Conservation (phyloP, 345 rosid species). For the Eucalyptus tenuipes region DNA sequence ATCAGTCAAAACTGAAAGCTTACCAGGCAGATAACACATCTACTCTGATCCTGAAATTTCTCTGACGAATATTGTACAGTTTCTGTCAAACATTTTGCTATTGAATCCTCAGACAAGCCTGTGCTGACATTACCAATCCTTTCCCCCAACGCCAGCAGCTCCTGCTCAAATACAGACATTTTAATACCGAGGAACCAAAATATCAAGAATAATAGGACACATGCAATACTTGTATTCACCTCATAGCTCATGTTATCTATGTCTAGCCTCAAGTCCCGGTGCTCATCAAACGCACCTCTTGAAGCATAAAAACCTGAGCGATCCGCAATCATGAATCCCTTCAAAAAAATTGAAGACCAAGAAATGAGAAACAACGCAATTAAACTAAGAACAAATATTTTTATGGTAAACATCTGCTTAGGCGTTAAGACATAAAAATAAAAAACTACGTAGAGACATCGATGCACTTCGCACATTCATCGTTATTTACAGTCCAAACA, state of each 20-base stretch:
- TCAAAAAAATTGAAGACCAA: not conserved
- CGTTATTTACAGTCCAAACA: not conserved
- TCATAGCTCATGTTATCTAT: constrained; percentile 79
- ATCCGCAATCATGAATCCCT: constrained; percentile 51
- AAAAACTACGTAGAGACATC: not conserved
- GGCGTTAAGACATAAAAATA: not conserved
- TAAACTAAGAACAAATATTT: not conserved
- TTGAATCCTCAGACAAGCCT: constrained; percentile 49
- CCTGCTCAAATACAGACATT: constrained; percentile 26
- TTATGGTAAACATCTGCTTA: not conserved
- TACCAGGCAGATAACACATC: constrained; percentile 87
- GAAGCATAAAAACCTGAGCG: constrained; percentile 41
- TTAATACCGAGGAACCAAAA: not conserved
- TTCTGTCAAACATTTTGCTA: constrained; percentile 48
- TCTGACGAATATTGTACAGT: constrained; percentile 18
- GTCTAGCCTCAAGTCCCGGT: constrained; percentile 84
- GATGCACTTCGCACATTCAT: not conserved
- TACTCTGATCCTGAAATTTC: constrained; percentile 33
- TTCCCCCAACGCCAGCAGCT: constrained; percentile 76
- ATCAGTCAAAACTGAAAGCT: not conserved
- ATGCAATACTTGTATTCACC: constrained; percentile 16
- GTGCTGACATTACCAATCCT: constrained; percentile 82
- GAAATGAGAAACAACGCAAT: not conserved
- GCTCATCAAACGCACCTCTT: constrained; percentile 49
- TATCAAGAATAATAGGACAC: not conserved